Percentiles rank a stretch among this genome's conserved stretches.
Conservation (phyloP, 345 rosid genomes). For the Lumnitzera littorea region DNA sequence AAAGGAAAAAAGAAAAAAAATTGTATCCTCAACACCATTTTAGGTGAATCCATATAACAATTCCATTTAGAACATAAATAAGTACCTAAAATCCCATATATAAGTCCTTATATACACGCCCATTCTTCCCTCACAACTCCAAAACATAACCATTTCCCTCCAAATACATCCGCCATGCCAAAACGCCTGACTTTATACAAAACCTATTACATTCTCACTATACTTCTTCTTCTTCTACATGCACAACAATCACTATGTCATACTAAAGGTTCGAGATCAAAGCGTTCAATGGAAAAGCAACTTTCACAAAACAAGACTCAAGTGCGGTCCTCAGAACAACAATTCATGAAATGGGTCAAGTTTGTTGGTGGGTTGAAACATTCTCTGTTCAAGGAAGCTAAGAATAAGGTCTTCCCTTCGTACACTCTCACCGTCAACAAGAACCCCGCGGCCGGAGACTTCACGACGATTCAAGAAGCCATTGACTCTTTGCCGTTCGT, state of each 20-base stretch:
- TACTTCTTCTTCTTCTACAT: constrained; percentile 19
- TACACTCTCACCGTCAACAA: constrained; percentile 51
- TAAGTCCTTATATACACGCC: constrained; percentile 6
- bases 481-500: constrained; percentile 82
- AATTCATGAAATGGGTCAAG: constrained; percentile 89
- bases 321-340: constrained; percentile 59
- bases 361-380: constrained; percentile 81
- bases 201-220: constrained; percentile 1
- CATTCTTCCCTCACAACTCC: neutral
- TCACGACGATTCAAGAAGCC: constrained; percentile 84
- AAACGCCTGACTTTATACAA: constrained; percentile 9
- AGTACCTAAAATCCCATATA: constrained; percentile 2
- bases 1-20: too few species aligned
- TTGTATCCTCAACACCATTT: too few species aligned
- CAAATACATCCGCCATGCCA: constrained; percentile 12
- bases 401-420: constrained; percentile 86
- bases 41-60: neutral
- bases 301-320: constrained; percentile 33
- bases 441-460: constrained; percentile 63
- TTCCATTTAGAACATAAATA: neutral
- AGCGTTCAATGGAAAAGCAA: constrained; percentile 27
- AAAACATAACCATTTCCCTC: constrained; percentile 5
- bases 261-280: constrained; percentile 53
- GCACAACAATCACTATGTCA: constrained; percentile 42
- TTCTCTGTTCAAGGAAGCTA: constrained; percentile 64